These are phyloP conservation scores for Corchorus olitorius DNA, from an alignment of 345 rosid species.

Conservation along the genomic window DNA sequence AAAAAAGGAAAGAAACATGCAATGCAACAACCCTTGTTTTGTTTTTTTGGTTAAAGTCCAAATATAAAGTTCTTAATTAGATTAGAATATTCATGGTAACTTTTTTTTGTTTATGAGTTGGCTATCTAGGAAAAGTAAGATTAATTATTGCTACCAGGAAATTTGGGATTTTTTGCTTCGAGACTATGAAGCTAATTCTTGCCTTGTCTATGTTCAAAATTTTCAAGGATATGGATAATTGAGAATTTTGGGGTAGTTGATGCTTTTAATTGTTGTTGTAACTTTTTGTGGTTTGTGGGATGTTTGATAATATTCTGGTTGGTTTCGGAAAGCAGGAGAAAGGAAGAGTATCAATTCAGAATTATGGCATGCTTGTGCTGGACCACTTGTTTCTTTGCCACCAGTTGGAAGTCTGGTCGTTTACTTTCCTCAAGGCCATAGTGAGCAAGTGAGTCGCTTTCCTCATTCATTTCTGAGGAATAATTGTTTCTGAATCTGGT, in stretches of 20 bases:
- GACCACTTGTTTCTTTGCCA: slow-evolving; percentile 90
- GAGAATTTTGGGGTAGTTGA: slow-evolving; percentile 15
- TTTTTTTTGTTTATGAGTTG: background rate
- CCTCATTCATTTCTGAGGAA: slow-evolving; percentile 19
- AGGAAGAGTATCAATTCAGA: slow-evolving; percentile 82
- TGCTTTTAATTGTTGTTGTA: slow-evolving; percentile 1
- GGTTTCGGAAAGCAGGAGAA: slow-evolving; percentile 59
- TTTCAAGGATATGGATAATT: background rate
- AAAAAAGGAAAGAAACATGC: background rate
- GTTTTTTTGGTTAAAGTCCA: background rate
- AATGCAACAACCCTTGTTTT: background rate
- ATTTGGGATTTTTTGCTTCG: background rate
- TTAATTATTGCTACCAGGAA: background rate
- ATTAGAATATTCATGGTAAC: slow-evolving; percentile 1
- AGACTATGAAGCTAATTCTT: background rate
- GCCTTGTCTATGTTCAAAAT: background rate
- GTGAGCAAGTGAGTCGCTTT: slow-evolving; percentile 71
- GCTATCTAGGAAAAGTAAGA: slow-evolving; percentile 6
- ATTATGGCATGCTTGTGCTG: slow-evolving; percentile 99
- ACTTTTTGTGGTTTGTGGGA: slow-evolving; percentile 17
- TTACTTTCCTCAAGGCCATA: slow-evolving; percentile 98
- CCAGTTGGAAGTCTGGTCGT: slow-evolving; percentile 94
- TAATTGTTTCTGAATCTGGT: slow-evolving; percentile 10
- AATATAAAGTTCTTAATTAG: background rate
- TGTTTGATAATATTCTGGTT: slow-evolving; percentile 26